Base-by-base conservation (phyloP, 2,329 filamentous ascomycete genomes). In the Botryotinia narcissicola region DNA sequence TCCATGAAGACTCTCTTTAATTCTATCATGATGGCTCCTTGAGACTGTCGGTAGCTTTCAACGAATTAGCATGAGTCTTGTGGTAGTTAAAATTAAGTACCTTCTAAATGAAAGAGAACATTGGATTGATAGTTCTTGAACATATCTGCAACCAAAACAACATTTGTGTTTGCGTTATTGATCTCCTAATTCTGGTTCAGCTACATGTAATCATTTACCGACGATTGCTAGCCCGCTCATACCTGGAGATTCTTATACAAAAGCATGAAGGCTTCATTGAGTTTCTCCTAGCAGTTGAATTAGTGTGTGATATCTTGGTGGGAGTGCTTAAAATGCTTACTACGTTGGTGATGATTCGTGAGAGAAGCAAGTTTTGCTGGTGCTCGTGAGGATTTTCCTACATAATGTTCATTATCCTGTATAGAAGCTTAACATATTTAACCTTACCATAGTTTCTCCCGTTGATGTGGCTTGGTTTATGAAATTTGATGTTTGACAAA, bases 61-160 rank as follows among this genome's bases (percentile, higher is more conserved):
- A 37, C 57, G 32, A 1, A 54, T 79, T 75, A 81, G 75, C 51
- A 74, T 37, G 40, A 48, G 63, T 76, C 64, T 73, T 72, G 60
- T 46, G 71, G 71, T 25, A 48, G 57, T 20, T 6, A 25, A 40
- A 35, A 5, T 22, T 14, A 6, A 29, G 29, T 86, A 97, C 96
- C 96, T 90, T 98, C 96, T 9, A 99, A 87, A 80, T 99, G 96
- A 82, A 99, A 98, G 9, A 98, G 85, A 22, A 98, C 95, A 79
- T 98, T 99, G 18, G 94, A 97, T 82, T 98, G 95, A 82, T 99
- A 99, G 84, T 98, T 99, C 85, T 98, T 98, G 87, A 98, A 99
- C 96, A 99, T 99, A 81, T 98, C 95, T 0, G 95, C 95, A 8
- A 98, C 96, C 4, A 98, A 88, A 84, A 98, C 96, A 51, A 98